Conservation (phyloP, 805 yeast genomes). For the Candida succiphila region DNA sequence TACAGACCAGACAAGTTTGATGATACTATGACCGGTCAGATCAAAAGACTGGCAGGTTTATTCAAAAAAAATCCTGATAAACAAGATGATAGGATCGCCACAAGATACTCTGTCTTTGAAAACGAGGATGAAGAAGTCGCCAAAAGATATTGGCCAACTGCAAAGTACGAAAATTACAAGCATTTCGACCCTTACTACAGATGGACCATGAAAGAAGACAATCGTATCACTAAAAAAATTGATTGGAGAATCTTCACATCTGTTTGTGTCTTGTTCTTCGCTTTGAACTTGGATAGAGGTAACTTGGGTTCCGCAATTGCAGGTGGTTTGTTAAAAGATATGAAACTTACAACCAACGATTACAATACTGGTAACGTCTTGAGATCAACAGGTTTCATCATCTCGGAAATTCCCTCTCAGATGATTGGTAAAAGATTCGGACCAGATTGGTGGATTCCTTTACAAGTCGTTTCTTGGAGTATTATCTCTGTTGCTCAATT, state of each 20-base stretch:
- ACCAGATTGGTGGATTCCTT: too few relatives aligned
- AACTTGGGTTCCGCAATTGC: constrained; percentile 46
- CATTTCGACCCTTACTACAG: too few relatives aligned
- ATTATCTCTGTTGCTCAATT: constrained; percentile 32
- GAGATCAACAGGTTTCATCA: constrained; percentile 35
- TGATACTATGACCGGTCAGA: too few relatives aligned
- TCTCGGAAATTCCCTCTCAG: constrained; percentile 50
- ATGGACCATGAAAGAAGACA: constrained; percentile 9
- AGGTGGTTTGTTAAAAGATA: constrained; percentile 39
- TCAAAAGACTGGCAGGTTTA: too few relatives aligned
- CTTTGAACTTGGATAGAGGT: constrained; percentile 45
- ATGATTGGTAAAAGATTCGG: too few relatives aligned
- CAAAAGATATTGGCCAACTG: constrained; percentile 5
- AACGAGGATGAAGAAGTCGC: constrained; percentile 8
- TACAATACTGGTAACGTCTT: constrained; percentile 41
- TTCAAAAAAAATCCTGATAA: too few relatives aligned
- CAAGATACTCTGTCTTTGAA: constrained; percentile 7
- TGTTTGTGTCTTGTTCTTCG: constrained; percentile 34
- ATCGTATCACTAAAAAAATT: constrained; percentile 5
- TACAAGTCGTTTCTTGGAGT: constrained; percentile 42
- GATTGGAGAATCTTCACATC: constrained; percentile 6
- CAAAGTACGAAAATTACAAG: constrained; percentile 7
- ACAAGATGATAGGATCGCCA: constrained; percentile 6
- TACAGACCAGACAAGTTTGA: too few relatives aligned
- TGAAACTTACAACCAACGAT: constrained; percentile 40